Base-by-base conservation (phyloP, 1,139 yeast species). In the Saccharomycopsis phalli region DNA sequence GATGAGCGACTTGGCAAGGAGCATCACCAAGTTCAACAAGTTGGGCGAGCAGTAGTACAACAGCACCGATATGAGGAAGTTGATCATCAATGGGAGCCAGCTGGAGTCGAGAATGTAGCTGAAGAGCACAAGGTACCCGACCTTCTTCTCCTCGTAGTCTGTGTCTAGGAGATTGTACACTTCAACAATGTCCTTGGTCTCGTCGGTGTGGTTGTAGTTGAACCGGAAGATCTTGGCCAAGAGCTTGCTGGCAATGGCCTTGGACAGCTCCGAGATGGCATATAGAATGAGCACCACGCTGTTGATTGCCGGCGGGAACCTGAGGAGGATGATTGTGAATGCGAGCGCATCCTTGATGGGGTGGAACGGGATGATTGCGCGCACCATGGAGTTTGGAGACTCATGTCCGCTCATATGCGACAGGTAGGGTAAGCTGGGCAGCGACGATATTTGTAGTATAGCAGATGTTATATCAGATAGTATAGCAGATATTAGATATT, bases 1-100 rank as follows among this genome's bases (percentile, higher is more conserved):
- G 8, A 42, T 23, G 37, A 39, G 30, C 10, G 45, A 37, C 20
- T 39, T 40, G 31, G 45, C 35, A 5, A 39, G n/a, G 16, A 42
- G 5, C 3, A 10, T 39, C 31, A 38, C 33, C 21, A 38, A 26
- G 13, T 26, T 35, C 19, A 42, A 20, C n/a, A 42, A 26, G 20
- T 26, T 23, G 7, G 45, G 45, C 14, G 29, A 28, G 16, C 34
- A 39, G 25, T 31, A 38, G 27, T 35, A 31, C 14, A 42, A 35
- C 16, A 19, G 33, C 13, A 42, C 19, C 4, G 40, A 39, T 4
- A 38, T 36, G 14, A 39, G 10, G 28, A 39, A 27, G 23, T 42
- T 40, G 27, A 25, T 31, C 27, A 39, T 4, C 21, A 42, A 31
- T 11, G 43, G 42, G 11, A 42, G 19, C 2, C 25, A 8, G 8